Base-by-base conservation (phyloP, 129 eudicot genomes). In the Deinandra increscens region DNA sequence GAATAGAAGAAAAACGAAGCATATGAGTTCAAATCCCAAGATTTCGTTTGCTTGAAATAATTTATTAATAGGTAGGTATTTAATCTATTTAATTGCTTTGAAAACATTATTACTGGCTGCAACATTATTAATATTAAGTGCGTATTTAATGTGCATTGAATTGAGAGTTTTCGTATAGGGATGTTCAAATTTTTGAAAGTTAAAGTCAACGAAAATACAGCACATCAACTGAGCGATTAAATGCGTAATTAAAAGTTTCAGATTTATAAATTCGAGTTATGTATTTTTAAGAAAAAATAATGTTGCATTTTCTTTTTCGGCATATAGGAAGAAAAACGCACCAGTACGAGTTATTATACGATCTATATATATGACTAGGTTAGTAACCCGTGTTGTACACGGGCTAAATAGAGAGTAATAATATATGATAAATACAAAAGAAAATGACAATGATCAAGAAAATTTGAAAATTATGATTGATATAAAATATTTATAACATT, bases 121-220 rank as follows among this genome's bases (percentile, higher is more conserved):
- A 53, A 22, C 43, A 73, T 38, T 64, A 63, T 62, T 10, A 36
- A 48, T 45, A 68, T 33, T 77, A 39, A 69, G 46, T 31, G 66
- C 26, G 75, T 60, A 76, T 76, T 76, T 45, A 76, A 76, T 69
- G 80, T 76, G 81, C 76, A 69, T 77, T 77, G 71, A 77, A 69
- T 58, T 69, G 59, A 2, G 81, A 41, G 76, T 49, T 68, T 48
- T 38, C 14, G 36, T 13, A 75, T 44, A 45, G 51, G 76, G 55
- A 60, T 34, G 15, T 50, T 50, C 64, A 44, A 14, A 67, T 56
- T 75, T 59, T 75, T 59, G 63, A 68, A 76, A 77, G 14, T 45
- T 13, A 13, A 56, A 70, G 71, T 69, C 71, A 77, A 77, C 64
- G 12, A 68, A 9, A 53, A 66, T 11, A 66, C 69, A 59, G 76